Evolutionary conservation across 345 rosid genomes (phyloP).

Genomic region (Aurinia saxatilis): DNA sequence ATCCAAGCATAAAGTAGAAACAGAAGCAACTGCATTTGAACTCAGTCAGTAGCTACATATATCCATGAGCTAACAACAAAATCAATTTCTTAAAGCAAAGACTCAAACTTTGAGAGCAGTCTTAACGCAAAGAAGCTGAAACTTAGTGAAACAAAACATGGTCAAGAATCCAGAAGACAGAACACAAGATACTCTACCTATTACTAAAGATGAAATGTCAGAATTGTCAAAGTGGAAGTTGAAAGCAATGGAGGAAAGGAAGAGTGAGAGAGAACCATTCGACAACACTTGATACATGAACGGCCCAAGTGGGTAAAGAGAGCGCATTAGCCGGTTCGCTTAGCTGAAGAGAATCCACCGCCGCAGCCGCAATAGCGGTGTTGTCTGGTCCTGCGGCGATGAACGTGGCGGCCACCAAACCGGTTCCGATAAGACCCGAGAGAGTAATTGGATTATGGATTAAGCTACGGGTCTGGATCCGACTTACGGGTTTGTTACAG

Average conservation of each 20-base stretch:
- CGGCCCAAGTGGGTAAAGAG: conserved; percentile 89
- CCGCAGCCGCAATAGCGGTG: conserved; percentile 42
- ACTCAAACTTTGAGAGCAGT: not conserved
- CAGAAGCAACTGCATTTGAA: not conserved
- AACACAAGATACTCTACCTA: no score
- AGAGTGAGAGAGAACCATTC: conserved; percentile 51
- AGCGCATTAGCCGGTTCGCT: conserved; percentile 82
- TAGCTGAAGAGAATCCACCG: conserved; percentile 40
- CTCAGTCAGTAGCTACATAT: not conserved
- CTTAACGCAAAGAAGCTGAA: not conserved
- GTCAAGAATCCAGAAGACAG: no score
- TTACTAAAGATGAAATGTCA: no score
- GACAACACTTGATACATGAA: conserved; percentile 86
- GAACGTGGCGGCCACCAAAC: conserved; percentile 40
- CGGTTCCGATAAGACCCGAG: conserved; percentile 48
- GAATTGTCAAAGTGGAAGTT: no score
- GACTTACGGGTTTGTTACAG: not conserved
- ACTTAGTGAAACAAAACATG: not conserved
- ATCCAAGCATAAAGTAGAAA: not conserved
- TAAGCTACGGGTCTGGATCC: not conserved
- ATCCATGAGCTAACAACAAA: not conserved
- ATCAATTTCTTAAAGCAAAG: conserved; percentile 1
- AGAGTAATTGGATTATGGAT: conserved; percentile 15
- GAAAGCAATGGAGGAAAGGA: not conserved
- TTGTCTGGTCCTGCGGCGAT: conserved; percentile 24